These are phyloP conservation scores for Dioscorea alata DNA, from an alignment of 106 monocot genomes.

Conservation along the genomic window DNA sequence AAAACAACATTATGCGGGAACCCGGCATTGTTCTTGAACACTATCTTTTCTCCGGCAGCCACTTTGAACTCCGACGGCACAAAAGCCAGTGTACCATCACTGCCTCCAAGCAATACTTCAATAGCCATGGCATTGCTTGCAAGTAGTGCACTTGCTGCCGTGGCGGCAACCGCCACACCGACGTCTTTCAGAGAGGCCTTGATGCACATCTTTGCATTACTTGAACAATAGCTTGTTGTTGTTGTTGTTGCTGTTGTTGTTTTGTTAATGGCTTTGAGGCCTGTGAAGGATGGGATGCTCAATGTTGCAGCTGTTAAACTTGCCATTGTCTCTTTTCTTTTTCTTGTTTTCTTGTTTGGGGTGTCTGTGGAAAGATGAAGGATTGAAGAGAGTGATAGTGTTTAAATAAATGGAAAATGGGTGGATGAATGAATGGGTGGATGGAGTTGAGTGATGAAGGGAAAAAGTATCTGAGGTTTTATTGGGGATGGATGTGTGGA, in stretches of 20 bases:
- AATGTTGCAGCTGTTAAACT: conserved; percentile 53
- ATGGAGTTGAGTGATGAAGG: no score
- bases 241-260: neutral
- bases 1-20: conserved; percentile 96
- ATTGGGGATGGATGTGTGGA: no score
- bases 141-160: conserved; percentile 42
- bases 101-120: conserved; percentile 49
- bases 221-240: neutral
- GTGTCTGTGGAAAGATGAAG: no score
- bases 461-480: no score
- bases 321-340: conserved; percentile 32
- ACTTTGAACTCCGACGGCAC: conserved; percentile 54
- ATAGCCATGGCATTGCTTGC: conserved; percentile 59
- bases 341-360: no score
- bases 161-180: conserved; percentile 30
- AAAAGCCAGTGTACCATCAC: conserved; percentile 62
- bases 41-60: conserved; percentile 53
- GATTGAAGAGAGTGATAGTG: no score
- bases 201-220: neutral
- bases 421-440: no score
- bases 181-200: conserved; percentile 56
- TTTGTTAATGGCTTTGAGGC: conserved; percentile 32
- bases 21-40: conserved; percentile 94
- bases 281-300: conserved; percentile 67
- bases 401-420: no score